Base-by-base conservation (phyloP, 1,139 yeast genomes). In the Yamadazyma trypodendri region DNA sequence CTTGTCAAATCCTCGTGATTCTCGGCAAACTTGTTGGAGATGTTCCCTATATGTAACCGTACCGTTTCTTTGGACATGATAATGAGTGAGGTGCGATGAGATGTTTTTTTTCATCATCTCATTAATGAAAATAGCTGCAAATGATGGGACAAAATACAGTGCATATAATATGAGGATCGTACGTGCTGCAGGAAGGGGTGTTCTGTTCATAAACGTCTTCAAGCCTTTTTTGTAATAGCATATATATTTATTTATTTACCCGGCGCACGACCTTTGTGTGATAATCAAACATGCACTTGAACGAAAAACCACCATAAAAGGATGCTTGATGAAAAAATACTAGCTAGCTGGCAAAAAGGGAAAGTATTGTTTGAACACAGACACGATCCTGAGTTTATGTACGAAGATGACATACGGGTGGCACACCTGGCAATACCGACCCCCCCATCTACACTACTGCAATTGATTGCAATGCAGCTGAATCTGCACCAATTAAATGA, bases 31-130 rank as follows among this genome's bases (percentile, higher is more conserved):
- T 65, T 61, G 2, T 70, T 60, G 2, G 92, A 79, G 29, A 86
- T 72, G 40, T 80, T 75, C 11, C 95, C 92, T 11, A 86, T 77
- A 52, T 81, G 84, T n/a, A 85, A 54, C 33, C 90, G 55, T 35
- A 55, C 50, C 5, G 32, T 5, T 21, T 49, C 54, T 27, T 51
- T 47, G 32, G 37, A 31, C 34, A 35, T 39, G 28, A 32, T 28
- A 36, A 32, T 30, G 39, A 37, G 37, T 37, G 40, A 32, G 33
- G 22, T 34, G 27, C 25, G 33, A 21, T 24, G 18, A 16, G 20
- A 8, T 32, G 24, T 32, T 32, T 32, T 32, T 22, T 24, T 14
- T 4, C 3, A 14, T 27, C 6, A 5, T n/a, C 14, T 18, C 21
- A 18, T 6, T 18, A 6, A 18, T 18, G n/a, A n/a, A 18, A 18